phyloP scores from a whole-genome alignment of 2,329 filamentous ascomycete genomes.

The Dactylella cylindrospora region DNA sequence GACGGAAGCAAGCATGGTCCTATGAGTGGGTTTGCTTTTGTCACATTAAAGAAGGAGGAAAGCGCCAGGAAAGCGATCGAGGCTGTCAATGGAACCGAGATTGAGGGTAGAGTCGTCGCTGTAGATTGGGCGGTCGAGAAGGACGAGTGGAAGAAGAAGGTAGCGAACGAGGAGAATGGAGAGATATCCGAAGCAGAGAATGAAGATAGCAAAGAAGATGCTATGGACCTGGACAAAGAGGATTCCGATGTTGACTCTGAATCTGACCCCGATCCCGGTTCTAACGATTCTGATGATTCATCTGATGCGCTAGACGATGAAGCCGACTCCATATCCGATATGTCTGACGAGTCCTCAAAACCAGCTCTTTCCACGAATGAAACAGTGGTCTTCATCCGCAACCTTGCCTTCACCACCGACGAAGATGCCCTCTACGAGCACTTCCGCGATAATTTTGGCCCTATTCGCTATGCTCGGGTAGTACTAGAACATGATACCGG shows the following conservation, averaged over 20 bases:
- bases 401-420: slow-evolving; percentile 83
- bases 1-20: slow-evolving; percentile 62
- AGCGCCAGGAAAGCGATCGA: slow-evolving; percentile 89
- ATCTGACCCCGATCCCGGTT: slow-evolving; percentile 51
- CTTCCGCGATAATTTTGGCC: slow-evolving; percentile 77
- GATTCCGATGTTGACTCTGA: slow-evolving; percentile 52
- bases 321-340: slow-evolving; percentile 53
- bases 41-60: slow-evolving; percentile 80
- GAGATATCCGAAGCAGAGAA: slow-evolving; percentile 61
- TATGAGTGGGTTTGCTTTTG: slow-evolving; percentile 87
- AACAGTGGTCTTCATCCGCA: slow-evolving; percentile 86
- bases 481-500: slow-evolving; percentile 85
- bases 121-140: slow-evolving; percentile 98
- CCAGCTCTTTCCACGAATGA: slow-evolving; percentile 15
- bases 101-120: slow-evolving; percentile 83
- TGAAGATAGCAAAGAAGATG: slow-evolving; percentile 58
- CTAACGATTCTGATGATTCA: slow-evolving; percentile 52
- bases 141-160: slow-evolving; percentile 72
- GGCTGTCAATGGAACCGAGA: slow-evolving; percentile 80
- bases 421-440: slow-evolving; percentile 81
- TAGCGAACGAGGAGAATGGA: slow-evolving; percentile 55
- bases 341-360: slow-evolving; percentile 51
- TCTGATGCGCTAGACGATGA: slow-evolving; percentile 55
- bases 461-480: slow-evolving; percentile 84
- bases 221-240: slow-evolving; percentile 54